A percentile compares a stretch with the other conserved stretches of the same genome.
Evolutionary conservation across 2,329 filamentous ascomycete genomes (phyloP).

Genomic region (Epichloe festucae): DNA sequence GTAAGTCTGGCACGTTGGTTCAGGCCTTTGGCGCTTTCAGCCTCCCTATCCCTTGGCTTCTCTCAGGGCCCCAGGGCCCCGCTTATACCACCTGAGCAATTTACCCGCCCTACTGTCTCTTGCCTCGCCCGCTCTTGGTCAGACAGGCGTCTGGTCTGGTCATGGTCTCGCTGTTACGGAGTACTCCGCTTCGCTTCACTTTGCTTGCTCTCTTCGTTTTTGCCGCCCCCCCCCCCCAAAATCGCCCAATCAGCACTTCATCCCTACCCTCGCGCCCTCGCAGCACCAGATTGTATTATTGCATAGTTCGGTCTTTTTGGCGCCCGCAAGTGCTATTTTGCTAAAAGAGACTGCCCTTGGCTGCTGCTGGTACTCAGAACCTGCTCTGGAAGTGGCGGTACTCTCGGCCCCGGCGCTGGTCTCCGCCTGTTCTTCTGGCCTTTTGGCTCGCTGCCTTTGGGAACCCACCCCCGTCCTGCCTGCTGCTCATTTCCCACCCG

Average conservation of each 20-base stretch:
- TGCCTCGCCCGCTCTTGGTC: background rate
- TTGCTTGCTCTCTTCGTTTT: background rate
- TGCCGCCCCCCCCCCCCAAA: background rate
- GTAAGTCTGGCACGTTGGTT: background rate
- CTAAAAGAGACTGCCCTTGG: background rate
- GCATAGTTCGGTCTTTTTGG: background rate
- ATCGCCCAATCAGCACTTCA: constrained; percentile 4
- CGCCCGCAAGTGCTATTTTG: background rate
- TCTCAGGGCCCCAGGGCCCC: background rate
- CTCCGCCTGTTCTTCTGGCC: constrained; percentile 2
- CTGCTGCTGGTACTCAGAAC: background rate
- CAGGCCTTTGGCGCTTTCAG: background rate
- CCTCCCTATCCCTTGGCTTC: background rate
- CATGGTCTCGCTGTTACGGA: background rate
- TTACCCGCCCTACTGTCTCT: background rate
- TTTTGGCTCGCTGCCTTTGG: background rate
- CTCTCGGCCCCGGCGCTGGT: background rate
- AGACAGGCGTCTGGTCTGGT: background rate
- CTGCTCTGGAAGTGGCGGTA: background rate
- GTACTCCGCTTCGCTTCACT: background rate
- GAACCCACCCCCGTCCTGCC: constrained; percentile 4
- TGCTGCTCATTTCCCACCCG: constrained; percentile 19
- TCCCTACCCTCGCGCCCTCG: background rate
- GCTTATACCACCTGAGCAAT: background rate
- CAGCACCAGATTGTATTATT: background rate